A percentile compares a stretch with the other conserved stretches of the same genome.
phyloP scores from a whole-genome alignment of 352 stramenopile species.

The Phytophthora boehmeriae region DNA sequence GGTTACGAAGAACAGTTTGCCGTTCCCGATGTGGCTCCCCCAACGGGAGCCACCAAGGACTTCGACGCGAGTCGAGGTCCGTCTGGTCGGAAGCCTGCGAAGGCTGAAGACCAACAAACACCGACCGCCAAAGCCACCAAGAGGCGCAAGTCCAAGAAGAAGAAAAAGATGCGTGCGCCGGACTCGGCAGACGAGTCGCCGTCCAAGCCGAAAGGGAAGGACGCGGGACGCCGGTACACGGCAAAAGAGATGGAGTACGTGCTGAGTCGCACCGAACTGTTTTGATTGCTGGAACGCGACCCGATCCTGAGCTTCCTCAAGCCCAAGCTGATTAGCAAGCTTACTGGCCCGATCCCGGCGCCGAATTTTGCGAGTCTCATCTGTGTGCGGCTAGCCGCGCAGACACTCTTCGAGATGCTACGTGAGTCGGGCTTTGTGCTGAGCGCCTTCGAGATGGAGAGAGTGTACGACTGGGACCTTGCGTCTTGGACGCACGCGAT shows the following conservation, averaged over 20 bases:
- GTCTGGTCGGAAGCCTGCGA: conserved; percentile 4
- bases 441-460: conserved; percentile 15
- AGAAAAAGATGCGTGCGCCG: conserved; percentile 4
- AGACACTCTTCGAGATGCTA: conserved; percentile 2
- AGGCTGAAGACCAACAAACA: conserved; percentile 5
- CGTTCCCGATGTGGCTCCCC: conserved; percentile 12
- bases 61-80: background rate
- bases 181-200: background rate
- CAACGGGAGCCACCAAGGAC: background rate
- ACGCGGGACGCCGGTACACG: background rate
- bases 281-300: conserved; percentile 3
- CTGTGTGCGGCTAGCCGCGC: background rate
- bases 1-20: conserved; percentile 5
- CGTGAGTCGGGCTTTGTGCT: background rate
- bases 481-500: conserved; percentile 1
- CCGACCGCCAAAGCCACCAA: background rate
- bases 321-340: background rate
- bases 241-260: background rate
- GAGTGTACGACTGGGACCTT: conserved; percentile 12
- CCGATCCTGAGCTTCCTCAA: conserved; percentile 4
- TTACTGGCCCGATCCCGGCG: background rate
- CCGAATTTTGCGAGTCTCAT: background rate
- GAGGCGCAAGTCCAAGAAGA: conserved; percentile 1
- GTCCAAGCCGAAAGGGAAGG: background rate
- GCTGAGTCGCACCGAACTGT: background rate